Percentiles rank a stretch among this genome's conserved stretches.
These are phyloP conservation scores for Solanum hybrid DNA, from an alignment of 305 asterid genomes.

Conservation along the genomic window DNA sequence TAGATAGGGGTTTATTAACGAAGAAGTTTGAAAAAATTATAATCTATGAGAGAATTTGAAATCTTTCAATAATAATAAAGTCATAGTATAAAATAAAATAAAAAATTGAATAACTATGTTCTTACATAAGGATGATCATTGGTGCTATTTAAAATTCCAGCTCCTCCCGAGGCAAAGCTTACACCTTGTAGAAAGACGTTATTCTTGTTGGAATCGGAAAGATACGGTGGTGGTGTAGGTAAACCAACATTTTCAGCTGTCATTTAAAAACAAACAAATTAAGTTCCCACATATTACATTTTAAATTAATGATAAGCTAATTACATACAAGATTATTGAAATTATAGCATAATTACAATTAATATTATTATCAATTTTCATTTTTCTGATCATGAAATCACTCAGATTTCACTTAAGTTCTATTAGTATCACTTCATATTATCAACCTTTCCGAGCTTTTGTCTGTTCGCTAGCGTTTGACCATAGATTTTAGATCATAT, in stretches of 20 bases:
- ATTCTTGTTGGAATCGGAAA: neutral
- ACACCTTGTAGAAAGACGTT: neutral
- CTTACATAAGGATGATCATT: neutral
- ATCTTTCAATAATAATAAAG: neutral
- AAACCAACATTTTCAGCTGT: constrained; percentile 6
- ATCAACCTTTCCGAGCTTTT: neutral
- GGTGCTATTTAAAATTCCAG: constrained; percentile 11
- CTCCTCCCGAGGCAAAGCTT: constrained; percentile 16
- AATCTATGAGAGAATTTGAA: neutral
- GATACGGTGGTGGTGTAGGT: neutral
- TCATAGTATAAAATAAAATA: neutral
- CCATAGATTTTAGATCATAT: neutral
- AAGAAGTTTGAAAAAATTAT: neutral
- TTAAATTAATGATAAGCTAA: neutral
- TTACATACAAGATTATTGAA: neutral
- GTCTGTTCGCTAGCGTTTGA: neutral
- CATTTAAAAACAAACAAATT: neutral
- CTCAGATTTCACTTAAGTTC: neutral
- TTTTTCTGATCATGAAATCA: neutral
- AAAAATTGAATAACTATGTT: neutral
- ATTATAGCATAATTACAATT: neutral
- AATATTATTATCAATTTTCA: neutral
- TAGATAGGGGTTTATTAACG: neutral
- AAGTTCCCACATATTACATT: neutral
- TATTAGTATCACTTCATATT: neutral